Base-by-base conservation (phyloP, 768 basidiomycete genomes). In the Cystofilobasidium macerans region DNA sequence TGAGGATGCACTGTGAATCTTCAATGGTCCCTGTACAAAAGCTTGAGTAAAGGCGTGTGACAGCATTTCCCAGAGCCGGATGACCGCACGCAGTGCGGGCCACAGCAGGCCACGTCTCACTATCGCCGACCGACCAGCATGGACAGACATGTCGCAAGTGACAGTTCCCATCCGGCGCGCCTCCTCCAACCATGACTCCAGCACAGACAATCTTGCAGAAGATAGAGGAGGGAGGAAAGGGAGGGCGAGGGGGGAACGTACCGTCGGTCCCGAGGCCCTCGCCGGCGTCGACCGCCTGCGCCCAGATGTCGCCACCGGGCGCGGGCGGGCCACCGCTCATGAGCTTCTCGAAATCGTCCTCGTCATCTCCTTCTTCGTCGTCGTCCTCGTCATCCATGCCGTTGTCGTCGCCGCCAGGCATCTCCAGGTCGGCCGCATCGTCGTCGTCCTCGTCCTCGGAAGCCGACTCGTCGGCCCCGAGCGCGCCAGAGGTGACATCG, bases 401-500 rank as follows among this genome's bases (percentile, higher is more conserved):
- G 38, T 77, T 78, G 42, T 80, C 77, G 76, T 71, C 76, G 45
- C 81, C 80, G 28, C 88, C 78, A 22, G 32, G 78, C 38, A 4
- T 42, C 42, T 3, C 22, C 9, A 13, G 80, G 76, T 35, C 57
- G 18, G 16, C 71, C 38, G 70, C 72, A 20, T 48, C 65, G 18
- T 81, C 81, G 38, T 77, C 78, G 40, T 80, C 77, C 75, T 71
- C 76, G 45, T 81, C 80, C 28, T 88, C 78, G 11, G 30, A 76
- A 78, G 24, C 48, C 28, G n/a, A 24, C 5, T 5, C 48, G 28
- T 18, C 16, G 28, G 51, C 51, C 16, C 67, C 67, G 30, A 68
- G 67, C 38, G 57, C 63, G 24, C 89, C 90, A 71, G 78, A 79
- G 2, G 85, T 84, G 13, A 82, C 80, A 20, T 78, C 79, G 65